A percentile compares a stretch with the other conserved stretches of the same genome.
These are phyloP conservation scores for Alternaria sp. DNA, from an alignment of 2,329 filamentous ascomycete species.

Conservation along the genomic window DNA sequence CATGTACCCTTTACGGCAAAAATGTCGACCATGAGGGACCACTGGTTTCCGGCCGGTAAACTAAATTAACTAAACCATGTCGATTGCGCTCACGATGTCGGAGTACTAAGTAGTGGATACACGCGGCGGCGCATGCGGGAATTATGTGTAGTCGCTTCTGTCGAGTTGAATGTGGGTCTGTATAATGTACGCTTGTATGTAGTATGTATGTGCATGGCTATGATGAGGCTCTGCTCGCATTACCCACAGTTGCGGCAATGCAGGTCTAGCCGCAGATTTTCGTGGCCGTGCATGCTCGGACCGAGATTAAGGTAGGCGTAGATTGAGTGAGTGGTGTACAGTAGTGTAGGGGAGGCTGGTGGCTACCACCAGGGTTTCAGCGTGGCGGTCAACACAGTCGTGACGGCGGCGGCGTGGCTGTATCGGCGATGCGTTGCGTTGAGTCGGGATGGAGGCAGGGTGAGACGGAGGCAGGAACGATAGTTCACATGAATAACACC, in stretches of 20 bases:
- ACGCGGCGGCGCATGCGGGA: constrained; percentile 3
- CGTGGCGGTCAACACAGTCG: not conserved
- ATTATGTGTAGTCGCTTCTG: not conserved
- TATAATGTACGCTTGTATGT: too few species aligned
- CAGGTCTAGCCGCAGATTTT: constrained; percentile 17
- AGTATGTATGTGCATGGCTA: not conserved
- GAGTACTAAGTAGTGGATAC: not conserved
- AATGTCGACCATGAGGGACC: not conserved
- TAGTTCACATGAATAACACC: not conserved
- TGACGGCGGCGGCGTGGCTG: not conserved
- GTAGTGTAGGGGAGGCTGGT: constrained; percentile 1
- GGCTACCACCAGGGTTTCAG: not conserved
- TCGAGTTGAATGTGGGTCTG: not conserved
- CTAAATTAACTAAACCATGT: not conserved
- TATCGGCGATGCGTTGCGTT: not conserved
- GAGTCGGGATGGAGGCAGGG: not conserved
- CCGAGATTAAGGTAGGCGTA: constrained; percentile 4
- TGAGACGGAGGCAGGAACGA: not conserved
- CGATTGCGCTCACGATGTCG: not conserved
- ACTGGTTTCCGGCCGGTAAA: constrained; percentile 10
- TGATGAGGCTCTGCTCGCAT: constrained; percentile 9
- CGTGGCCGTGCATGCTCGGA: constrained; percentile 7
- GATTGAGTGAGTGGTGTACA: not conserved
- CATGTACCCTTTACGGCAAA: constrained; percentile 3
- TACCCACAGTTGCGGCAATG: constrained; percentile 17